Evolutionary conservation across 169 alveolate species (phyloP).

Genomic region (Plasmodium inui): DNA sequence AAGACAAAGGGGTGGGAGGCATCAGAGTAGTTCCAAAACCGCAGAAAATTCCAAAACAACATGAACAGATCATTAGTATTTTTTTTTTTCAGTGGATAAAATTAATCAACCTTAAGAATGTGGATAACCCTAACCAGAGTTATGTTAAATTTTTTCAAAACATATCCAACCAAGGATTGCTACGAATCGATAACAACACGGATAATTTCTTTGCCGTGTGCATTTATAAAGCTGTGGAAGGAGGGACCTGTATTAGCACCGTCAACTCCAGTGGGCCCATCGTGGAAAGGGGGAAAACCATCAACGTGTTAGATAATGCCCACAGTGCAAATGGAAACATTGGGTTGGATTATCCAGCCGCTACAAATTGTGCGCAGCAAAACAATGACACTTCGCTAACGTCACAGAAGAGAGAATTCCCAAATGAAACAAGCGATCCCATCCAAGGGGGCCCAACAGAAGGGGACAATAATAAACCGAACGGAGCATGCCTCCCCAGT

Average conservation of each 20-base stretch:
- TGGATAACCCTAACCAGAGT: conserved; percentile 76
- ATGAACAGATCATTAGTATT: conserved; percentile 78
- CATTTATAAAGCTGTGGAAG: conserved; percentile 84
- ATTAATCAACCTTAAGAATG: conserved; percentile 74
- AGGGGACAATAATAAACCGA: neutral
- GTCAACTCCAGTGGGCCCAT: neutral
- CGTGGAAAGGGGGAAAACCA: neutral
- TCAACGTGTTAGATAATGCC: neutral
- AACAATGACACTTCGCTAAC: neutral
- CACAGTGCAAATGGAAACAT: neutral
- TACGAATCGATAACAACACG: conserved; percentile 90
- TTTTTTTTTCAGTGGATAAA: conserved; percentile 83
- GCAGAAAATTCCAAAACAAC: conserved; percentile 79
- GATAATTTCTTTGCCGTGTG: conserved; percentile 90
- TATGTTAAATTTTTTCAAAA: conserved; percentile 89
- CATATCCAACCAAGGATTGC: conserved; percentile 88
- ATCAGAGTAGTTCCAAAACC: conserved; percentile 82
- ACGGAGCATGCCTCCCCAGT: neutral
- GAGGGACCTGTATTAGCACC: conserved; percentile 22
- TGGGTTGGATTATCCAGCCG: neutral
- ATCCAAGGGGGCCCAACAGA: neutral
- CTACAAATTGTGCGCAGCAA: conserved; percentile 8
- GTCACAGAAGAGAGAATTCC: neutral
- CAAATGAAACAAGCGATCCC: neutral
- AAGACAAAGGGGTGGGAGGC: conserved; percentile 83